phyloP scores from a whole-genome alignment of 2,329 filamentous ascomycete genomes.

The Apiospora kogelbergensis region DNA sequence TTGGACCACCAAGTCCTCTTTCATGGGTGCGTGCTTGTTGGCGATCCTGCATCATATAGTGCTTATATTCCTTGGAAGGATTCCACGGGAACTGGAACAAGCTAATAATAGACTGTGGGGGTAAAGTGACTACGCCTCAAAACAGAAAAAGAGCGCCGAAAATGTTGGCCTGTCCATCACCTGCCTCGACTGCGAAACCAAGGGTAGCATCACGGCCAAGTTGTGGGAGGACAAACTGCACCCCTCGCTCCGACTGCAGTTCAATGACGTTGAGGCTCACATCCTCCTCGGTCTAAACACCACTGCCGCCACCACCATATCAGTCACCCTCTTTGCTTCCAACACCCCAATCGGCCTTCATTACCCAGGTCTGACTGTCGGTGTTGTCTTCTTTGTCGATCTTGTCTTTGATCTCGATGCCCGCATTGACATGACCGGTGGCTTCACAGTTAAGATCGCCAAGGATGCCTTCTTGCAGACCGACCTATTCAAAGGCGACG shows the following conservation, averaged over 20 bases:
- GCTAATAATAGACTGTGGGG: neutral
- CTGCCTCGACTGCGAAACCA: conserved; percentile 50
- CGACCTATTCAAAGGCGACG: conserved; percentile 31
- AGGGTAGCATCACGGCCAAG: conserved; percentile 47
- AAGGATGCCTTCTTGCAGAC: conserved; percentile 43
- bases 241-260: conserved; percentile 44
- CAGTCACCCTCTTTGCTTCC: conserved; percentile 49
- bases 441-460: conserved; percentile 52
- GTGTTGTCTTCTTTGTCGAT: conserved; percentile 50
- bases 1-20: conserved; percentile 14
- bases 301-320: conserved; percentile 48
- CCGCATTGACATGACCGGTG: conserved; percentile 50
- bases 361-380: conserved; percentile 43
- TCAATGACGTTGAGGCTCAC: conserved; percentile 51
- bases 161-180: conserved; percentile 32
- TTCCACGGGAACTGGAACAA: too few species aligned
- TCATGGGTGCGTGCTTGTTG: conserved; percentile 2
- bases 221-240: conserved; percentile 41
- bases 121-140: neutral
- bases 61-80: too few species aligned
- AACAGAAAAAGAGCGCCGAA: neutral
- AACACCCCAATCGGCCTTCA: conserved; percentile 42
- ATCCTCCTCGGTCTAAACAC: conserved; percentile 48
- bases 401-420: conserved; percentile 50
- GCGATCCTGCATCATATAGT: neutral